A percentile compares a stretch with the other conserved stretches of the same genome.
Evolutionary conservation across 805 yeast genomes (phyloP).

Genomic region (Starmerella powellii): DNA sequence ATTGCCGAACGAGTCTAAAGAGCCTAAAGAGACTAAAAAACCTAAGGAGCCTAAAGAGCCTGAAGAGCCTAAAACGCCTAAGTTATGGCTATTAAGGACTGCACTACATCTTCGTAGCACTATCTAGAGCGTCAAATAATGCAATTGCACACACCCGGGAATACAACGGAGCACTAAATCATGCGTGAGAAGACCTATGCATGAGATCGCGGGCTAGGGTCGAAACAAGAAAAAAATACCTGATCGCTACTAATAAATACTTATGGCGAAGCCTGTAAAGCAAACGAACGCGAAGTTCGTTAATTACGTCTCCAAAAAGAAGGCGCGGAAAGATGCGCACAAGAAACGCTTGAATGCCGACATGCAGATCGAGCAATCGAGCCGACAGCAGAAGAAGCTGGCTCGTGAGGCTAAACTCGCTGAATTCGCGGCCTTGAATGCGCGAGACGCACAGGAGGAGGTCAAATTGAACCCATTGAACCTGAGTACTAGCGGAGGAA

Average conservation of each 20-base stretch:
- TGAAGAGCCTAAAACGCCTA: too few species aligned
- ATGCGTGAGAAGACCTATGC: neutral
- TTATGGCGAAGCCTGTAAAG: slow-evolving; percentile 6
- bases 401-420: slow-evolving; percentile 16
- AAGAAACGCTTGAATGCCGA: slow-evolving; percentile 7
- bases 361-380: slow-evolving; percentile 10
- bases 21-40: too few species aligned
- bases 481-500: slow-evolving; percentile 16
- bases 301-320: slow-evolving; percentile 18
- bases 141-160: too few species aligned
- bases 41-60: too few species aligned
- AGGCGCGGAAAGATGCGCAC: slow-evolving; percentile 23
- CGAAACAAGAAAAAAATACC: neutral
- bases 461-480: slow-evolving; percentile 1
- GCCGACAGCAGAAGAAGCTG: slow-evolving; percentile 19
- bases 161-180: too few species aligned
- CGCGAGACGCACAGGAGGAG: slow-evolving; percentile 1
- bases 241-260: neutral
- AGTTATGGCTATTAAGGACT: too few species aligned
- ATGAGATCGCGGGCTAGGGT: neutral
- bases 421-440: slow-evolving; percentile 1
- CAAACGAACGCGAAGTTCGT: slow-evolving; percentile 6
- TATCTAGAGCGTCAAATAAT: too few species aligned
- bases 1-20: too few species aligned
- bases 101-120: too few species aligned